Percentiles rank a stretch among this genome's conserved stretches.
These are phyloP conservation scores for Colletotrichum abscissum DNA, from an alignment of 2,329 filamentous ascomycete species.

Conservation along the genomic window DNA sequence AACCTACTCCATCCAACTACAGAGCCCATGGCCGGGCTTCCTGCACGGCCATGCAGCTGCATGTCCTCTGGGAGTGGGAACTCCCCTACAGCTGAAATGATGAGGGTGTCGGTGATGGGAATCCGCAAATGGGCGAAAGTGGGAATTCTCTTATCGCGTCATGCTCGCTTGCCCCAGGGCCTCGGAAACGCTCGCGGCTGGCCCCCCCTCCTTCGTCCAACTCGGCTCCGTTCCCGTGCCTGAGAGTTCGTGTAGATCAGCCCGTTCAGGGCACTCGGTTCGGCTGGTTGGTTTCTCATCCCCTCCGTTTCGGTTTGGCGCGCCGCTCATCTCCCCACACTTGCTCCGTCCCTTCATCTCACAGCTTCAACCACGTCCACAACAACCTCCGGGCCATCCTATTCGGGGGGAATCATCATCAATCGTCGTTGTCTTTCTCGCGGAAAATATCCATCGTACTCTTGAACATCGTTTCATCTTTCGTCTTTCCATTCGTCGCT, in stretches of 20 bases:
- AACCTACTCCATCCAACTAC: conserved; percentile 13
- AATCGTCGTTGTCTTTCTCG: neutral
- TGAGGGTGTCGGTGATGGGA: neutral
- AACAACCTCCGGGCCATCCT: neutral
- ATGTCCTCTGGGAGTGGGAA: neutral
- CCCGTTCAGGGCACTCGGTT: conserved; percentile 28
- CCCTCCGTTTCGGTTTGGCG: conserved; percentile 23
- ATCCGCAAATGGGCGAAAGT: neutral
- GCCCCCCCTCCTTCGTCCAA: neutral
- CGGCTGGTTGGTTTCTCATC: conserved; percentile 29
- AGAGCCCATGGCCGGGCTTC: conserved; percentile 1
- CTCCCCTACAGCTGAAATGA: neutral
- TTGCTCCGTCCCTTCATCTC: conserved; percentile 23
- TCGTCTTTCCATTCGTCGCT: neutral
- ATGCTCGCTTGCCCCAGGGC: neutral
- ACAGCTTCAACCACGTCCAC: conserved; percentile 1
- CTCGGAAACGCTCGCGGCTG: neutral
- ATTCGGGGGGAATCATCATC: neutral
- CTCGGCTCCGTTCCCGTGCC: conserved; percentile 11
- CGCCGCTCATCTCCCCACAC: conserved; percentile 15
- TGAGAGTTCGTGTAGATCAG: conserved; percentile 5
- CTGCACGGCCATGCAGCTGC: conserved; percentile 10
- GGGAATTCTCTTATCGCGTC: conserved; percentile 27
- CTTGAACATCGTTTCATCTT: conserved; percentile 3
- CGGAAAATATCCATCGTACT: neutral